Base-by-base conservation (phyloP, 2,329 filamentous ascomycete species). In the Cercospora sesami region DNA sequence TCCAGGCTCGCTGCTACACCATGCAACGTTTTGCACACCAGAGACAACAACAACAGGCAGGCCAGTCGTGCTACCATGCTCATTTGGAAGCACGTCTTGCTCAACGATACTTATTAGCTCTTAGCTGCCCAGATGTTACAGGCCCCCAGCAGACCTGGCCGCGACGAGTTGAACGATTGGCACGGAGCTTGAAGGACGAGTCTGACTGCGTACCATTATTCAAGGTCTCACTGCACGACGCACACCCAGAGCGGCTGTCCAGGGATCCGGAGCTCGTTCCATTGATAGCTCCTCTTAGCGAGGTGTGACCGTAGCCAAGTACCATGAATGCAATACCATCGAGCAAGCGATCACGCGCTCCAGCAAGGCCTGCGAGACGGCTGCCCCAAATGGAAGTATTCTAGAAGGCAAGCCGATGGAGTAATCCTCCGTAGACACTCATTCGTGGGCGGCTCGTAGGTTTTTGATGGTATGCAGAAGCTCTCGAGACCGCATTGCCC, bases 281-380 rank as follows among this genome's bases (percentile, higher is more conserved):
- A 59, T 59, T 59, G 55, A 36, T 36, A 59, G 28, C 31, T 59
- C 55, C 30, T 39, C 31, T 23, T 63, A 31, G 60, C 42, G 39
- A 62, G 60, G 36, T 62, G 36, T 62, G 60, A 30, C 60, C 26
- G 26, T 10, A n/a, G 60, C 39, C 18, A 31, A 63, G 60, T 63
- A 63, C 60, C 42, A 63, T 16, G 39, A 63, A 45, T 31, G 30
- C 42, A 31, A 62, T 51, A 42, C 23, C 21, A 33, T 63, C 45
- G 55, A 30, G 55, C 55, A 59, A 59, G 55, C 55, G 55, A 59
- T 59, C 28, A 59, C 55, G 55, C 55, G 55, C 18, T 55, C 23
- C 23, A n/a, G 55, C 55, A 23, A 59, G 18, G 55, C 16, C 55
- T 36, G 55, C 55, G 55, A 59, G 55, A n/a, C 55, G n/a, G 9